Percentiles rank a stretch among this genome's conserved stretches.
Conservation (phyloP, 768 basidiomycete species). For the Russula compacta region DNA sequence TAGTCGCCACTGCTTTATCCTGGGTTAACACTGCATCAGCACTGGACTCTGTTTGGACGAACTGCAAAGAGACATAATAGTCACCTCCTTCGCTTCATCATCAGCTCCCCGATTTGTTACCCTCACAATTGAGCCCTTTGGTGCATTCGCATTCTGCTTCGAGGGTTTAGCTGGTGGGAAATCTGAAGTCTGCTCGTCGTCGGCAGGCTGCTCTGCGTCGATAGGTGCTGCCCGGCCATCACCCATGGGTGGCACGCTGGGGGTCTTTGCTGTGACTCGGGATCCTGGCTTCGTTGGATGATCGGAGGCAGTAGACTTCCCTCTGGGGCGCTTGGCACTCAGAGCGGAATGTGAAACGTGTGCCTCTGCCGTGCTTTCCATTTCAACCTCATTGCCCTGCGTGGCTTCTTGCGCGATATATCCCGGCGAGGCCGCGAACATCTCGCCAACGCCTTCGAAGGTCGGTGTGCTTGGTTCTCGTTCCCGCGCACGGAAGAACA, state of each 20-base stretch:
- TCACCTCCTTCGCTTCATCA: constrained; percentile 20
- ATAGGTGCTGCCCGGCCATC: constrained; percentile 3
- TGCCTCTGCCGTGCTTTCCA: constrained; percentile 8
- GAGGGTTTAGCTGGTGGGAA: not conserved
- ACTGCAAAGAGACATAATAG: not conserved
- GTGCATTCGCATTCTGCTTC: not conserved
- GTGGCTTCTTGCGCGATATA: constrained; percentile 16
- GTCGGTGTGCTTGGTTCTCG: constrained; percentile 21
- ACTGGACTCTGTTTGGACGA: not conserved
- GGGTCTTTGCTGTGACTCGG: not conserved
- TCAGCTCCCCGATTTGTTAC: constrained; percentile 21
- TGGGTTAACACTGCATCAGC: not conserved
- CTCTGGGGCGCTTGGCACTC: not conserved
- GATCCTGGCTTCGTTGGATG: not conserved
- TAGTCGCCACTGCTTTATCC: not conserved
- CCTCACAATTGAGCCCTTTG: constrained; percentile 13
- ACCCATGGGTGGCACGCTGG: not conserved
- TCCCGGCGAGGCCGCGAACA: constrained; percentile 26
- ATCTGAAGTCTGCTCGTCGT: constrained; percentile 12
- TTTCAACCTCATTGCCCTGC: constrained; percentile 4
- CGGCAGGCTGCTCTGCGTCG: constrained; percentile 13
- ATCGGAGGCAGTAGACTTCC: not conserved
- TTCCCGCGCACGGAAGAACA: constrained; percentile 24
- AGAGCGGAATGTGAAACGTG: not conserved
- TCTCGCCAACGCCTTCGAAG: constrained; percentile 26